A percentile compares a stretch with the other conserved stretches of the same genome.
phyloP scores from a whole-genome alignment of 2,329 filamentous ascomycete species.

The Hypoxylon sp. region DNA sequence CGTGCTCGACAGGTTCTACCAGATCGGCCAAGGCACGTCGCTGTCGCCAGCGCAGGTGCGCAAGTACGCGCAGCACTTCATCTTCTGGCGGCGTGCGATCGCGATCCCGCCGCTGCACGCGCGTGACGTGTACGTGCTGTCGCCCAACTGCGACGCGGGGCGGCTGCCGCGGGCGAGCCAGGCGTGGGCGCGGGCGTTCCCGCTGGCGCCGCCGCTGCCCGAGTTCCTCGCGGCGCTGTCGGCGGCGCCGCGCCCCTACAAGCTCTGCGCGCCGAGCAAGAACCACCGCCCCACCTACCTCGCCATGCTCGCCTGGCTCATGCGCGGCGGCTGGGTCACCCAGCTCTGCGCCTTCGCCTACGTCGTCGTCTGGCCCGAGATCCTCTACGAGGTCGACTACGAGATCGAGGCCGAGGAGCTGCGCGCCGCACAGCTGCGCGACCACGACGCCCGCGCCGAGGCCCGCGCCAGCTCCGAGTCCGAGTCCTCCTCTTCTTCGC shows the following conservation, averaged over 20 bases:
- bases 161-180: slow-evolving; percentile 73
- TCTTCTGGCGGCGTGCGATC: slow-evolving; percentile 94
- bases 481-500: slow-evolving; percentile 26
- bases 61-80: slow-evolving; percentile 88
- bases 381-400: slow-evolving; percentile 81
- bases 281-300: slow-evolving; percentile 89
- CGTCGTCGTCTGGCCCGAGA: slow-evolving; percentile 82
- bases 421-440: slow-evolving; percentile 38
- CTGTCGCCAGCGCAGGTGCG: slow-evolving; percentile 84
- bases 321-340: slow-evolving; percentile 92
- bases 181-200: slow-evolving; percentile 80
- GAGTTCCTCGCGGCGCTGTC: slow-evolving; percentile 89
- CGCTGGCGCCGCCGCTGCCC: slow-evolving; percentile 80
- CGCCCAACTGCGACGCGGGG: slow-evolving; percentile 83
- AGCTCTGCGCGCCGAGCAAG: slow-evolving; percentile 83
- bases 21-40: slow-evolving; percentile 73
- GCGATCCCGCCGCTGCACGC: slow-evolving; percentile 90
- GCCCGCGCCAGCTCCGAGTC: slow-evolving; percentile 26
- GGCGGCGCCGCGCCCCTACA: slow-evolving; percentile 81
- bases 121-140: slow-evolving; percentile 89
- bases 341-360: slow-evolving; percentile 92
- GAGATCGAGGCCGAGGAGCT: slow-evolving; percentile 73
- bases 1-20: slow-evolving; percentile 59
- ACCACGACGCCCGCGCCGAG: slow-evolving; percentile 32
- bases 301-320: slow-evolving; percentile 89